A percentile compares a stretch with the other conserved stretches of the same genome.
Conservation (phyloP, 192 early-diverging fungal genomes). For the Coemansia sp. region DNA sequence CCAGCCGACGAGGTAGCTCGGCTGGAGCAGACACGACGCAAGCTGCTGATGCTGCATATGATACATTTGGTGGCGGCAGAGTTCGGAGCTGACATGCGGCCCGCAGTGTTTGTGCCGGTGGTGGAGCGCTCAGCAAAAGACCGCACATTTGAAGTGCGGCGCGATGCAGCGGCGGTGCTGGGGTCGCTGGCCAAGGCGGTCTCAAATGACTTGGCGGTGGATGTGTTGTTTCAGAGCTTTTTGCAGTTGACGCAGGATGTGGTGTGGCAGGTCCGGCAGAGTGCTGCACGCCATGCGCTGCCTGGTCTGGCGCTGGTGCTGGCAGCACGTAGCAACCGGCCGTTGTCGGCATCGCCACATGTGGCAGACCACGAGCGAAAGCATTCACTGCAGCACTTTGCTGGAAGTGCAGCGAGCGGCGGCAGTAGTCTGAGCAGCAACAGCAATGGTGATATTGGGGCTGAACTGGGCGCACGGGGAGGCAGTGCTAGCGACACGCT, state of each 20-base stretch:
- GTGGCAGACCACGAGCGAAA: slow-evolving; percentile 19
- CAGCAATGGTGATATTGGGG: neutral
- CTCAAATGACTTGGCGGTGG: slow-evolving; percentile 42
- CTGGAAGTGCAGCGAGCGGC: neutral
- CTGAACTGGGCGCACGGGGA: neutral
- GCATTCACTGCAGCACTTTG: slow-evolving; percentile 28
- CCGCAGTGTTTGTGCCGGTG: slow-evolving; percentile 54
- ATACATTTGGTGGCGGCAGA: slow-evolving; percentile 47
- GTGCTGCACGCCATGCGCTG: slow-evolving; percentile 47
- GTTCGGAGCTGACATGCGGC: slow-evolving; percentile 44
- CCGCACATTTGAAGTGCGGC: slow-evolving; percentile 49
- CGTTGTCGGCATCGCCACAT: neutral
- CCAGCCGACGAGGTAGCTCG: slow-evolving; percentile 44
- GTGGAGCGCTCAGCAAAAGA: slow-evolving; percentile 48
- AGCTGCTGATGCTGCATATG: slow-evolving; percentile 53
- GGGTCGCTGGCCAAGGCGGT: slow-evolving; percentile 50
- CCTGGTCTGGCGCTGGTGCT: slow-evolving; percentile 51
- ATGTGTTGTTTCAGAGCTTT: slow-evolving; percentile 50
- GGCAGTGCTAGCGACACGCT: neutral
- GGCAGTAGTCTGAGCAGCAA: neutral
- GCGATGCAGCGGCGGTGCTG: slow-evolving; percentile 50
- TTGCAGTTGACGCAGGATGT: slow-evolving; percentile 33
- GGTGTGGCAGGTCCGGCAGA: slow-evolving; percentile 56
- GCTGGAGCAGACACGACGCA: slow-evolving; percentile 41
- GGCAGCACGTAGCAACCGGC: slow-evolving; percentile 9